Conservation (phyloP, 2,329 filamentous ascomycete species). For the Aspergillus sclerotialis region DNA sequence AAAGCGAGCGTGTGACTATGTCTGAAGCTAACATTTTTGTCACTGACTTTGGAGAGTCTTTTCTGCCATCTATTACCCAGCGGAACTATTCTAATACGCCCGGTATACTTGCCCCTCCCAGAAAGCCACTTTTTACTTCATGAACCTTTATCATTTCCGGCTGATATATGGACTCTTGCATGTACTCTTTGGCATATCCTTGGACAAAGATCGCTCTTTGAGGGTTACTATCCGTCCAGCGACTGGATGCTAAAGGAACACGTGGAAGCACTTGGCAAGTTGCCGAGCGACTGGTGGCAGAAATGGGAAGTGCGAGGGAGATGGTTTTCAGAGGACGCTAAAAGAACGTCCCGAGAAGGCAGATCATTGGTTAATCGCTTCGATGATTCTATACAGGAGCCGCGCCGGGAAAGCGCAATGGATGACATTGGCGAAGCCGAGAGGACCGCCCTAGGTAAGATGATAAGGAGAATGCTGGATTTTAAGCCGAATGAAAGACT, state of each 20-base stretch:
- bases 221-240: constrained; percentile 9
- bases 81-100: constrained; percentile 1
- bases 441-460: background rate
- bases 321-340: constrained; percentile 18
- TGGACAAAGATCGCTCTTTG: constrained; percentile 16
- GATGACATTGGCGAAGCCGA: background rate
- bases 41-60: constrained; percentile 20
- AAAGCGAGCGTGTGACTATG: constrained; percentile 13
- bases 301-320: constrained; percentile 12
- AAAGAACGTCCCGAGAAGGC: background rate
- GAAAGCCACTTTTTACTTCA: constrained; percentile 25
- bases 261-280: constrained; percentile 18
- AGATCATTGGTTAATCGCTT: background rate
- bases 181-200: constrained; percentile 30
- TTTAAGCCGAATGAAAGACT: background rate
- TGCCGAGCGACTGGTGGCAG: constrained; percentile 16
- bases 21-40: constrained; percentile 14
- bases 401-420: background rate
- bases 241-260: constrained; percentile 19
- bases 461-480: background rate
- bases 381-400: background rate
- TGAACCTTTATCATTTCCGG: constrained; percentile 22
- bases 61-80: constrained; percentile 7
- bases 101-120: constrained; percentile 15
- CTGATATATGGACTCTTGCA: constrained; percentile 19